A percentile compares a stretch with the other conserved stretches of the same genome.
These are phyloP conservation scores for Aegilops sharonensis DNA, from an alignment of 176 grass and related monocot species.

Conservation along the genomic window DNA sequence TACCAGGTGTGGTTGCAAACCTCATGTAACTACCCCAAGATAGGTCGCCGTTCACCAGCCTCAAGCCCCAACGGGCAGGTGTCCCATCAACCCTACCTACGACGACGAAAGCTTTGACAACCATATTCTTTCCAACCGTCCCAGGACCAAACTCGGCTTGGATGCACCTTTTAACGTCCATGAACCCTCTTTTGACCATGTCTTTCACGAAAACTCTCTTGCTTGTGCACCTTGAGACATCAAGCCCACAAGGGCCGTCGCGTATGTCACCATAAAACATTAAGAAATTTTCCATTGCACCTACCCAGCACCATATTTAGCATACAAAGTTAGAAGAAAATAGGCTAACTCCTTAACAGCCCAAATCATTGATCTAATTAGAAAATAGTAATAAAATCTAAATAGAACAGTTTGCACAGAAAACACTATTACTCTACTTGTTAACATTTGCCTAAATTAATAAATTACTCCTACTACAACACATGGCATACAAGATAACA, in stretches of 20 bases:
- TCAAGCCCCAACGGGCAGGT: background rate
- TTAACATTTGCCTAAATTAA: no score
- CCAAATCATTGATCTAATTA: no score
- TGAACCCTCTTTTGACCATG: background rate
- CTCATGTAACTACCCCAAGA: background rate
- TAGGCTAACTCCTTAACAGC: no score
- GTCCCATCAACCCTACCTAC: background rate
- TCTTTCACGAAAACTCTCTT: background rate
- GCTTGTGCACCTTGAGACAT: background rate
- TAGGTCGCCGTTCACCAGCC: background rate
- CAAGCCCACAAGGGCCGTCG: background rate
- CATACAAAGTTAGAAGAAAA: no score
- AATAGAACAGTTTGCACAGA: no score
- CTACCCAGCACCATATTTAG: background rate
- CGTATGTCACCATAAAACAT: background rate
- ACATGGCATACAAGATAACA: no score
- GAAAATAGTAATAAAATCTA: no score
- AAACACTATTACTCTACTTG: no score
- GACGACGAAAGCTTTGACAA: background rate
- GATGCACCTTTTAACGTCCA: background rate
- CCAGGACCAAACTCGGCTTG: background rate
- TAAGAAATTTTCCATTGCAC: background rate
- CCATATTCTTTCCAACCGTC: background rate
- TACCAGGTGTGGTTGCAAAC: background rate
- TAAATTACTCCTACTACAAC: no score